Conservation (phyloP, 305 asterid genomes). For the Fraxinus floribunda region DNA sequence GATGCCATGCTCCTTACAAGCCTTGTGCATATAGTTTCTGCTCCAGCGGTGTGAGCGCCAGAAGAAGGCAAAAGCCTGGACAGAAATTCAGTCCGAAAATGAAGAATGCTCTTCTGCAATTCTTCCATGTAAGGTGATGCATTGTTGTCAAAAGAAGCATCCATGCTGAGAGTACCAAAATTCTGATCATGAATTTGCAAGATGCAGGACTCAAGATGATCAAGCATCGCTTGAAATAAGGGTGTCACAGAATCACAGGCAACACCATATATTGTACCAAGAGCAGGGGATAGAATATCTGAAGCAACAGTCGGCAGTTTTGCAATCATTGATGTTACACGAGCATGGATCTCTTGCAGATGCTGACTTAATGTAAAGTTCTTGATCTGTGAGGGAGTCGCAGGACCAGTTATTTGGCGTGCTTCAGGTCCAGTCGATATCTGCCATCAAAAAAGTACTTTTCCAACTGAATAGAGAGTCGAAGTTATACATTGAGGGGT, state of each 20-base stretch:
- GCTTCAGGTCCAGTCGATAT: constrained; percentile 96
- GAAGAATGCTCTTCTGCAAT: constrained; percentile 69
- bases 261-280: constrained; percentile 73
- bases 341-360: constrained; percentile 84
- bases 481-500: neutral
- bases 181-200: constrained; percentile 85
- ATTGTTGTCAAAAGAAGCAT: constrained; percentile 72
- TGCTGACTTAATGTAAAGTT: constrained; percentile 82
- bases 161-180: constrained; percentile 68
- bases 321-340: constrained; percentile 57
- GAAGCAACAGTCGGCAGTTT: constrained; percentile 70
- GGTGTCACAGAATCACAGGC: constrained; percentile 93
- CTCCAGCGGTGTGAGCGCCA: constrained; percentile 41
- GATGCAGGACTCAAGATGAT: constrained; percentile 81
- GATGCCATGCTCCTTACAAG: constrained; percentile 90
- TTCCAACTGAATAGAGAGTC: constrained; percentile 1
- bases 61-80: constrained; percentile 78
- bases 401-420: constrained; percentile 85
- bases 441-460: constrained; percentile 36
- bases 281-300: constrained; percentile 77
- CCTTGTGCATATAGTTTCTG: constrained; percentile 81
- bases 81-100: constrained; percentile 76
- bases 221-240: constrained; percentile 88
- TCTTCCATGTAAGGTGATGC: constrained; percentile 97
- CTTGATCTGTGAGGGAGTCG: constrained; percentile 78